Evolutionary conservation across 2,329 filamentous ascomycete species (phyloP).

Genomic region (Bertia moriformis): DNA sequence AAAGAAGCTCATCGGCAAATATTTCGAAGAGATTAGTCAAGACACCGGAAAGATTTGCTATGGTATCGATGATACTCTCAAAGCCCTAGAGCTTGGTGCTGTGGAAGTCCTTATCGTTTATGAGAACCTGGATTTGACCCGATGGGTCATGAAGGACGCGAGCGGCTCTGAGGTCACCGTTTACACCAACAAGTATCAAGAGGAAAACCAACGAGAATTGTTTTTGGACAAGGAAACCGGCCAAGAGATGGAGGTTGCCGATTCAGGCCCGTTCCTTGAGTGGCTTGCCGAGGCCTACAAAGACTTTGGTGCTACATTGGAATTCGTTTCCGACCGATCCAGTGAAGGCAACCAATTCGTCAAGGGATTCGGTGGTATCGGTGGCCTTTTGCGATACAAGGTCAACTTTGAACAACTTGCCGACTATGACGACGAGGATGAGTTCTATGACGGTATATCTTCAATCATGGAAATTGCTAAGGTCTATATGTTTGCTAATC

Average conservation of each 20-base stretch:
- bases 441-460: slow-evolving; percentile 67
- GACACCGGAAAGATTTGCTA: slow-evolving; percentile 96
- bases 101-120: slow-evolving; percentile 91
- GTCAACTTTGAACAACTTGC: slow-evolving; percentile 99
- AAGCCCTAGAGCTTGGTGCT: slow-evolving; percentile 88
- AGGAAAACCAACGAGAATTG: slow-evolving; percentile 57
- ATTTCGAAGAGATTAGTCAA: slow-evolving; percentile 98
- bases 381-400: slow-evolving; percentile 94
- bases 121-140: slow-evolving; percentile 89
- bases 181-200: slow-evolving; percentile 78
- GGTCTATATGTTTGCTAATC: neutral
- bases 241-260: slow-evolving; percentile 88
- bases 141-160: slow-evolving; percentile 76
- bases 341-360: slow-evolving; percentile 99
- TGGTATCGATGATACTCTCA: slow-evolving; percentile 92
- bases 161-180: slow-evolving; percentile 59
- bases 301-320: slow-evolving; percentile 86
- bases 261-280: slow-evolving; percentile 88
- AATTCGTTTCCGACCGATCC: slow-evolving; percentile 94
- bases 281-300: slow-evolving; percentile 99
- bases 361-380: slow-evolving; percentile 97
- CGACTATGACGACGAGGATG: slow-evolving; percentile 79
- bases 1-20: slow-evolving; percentile 98
- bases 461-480: neutral
- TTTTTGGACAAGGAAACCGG: slow-evolving; percentile 95